A percentile compares a stretch with the other conserved stretches of the same genome.
Conservation (phyloP, 169 alveolate genomes). For the Plasmodium gonderi region DNA sequence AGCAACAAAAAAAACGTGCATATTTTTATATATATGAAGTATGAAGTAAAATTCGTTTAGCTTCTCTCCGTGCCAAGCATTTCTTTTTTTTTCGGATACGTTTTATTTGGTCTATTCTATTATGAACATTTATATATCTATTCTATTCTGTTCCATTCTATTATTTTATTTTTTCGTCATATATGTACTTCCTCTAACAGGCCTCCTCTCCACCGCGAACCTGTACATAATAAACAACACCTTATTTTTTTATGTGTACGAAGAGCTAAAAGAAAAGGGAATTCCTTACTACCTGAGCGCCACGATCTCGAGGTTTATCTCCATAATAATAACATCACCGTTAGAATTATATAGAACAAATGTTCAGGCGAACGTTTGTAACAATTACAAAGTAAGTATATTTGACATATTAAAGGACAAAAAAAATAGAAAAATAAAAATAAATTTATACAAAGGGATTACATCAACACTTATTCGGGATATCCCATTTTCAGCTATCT, state of each 20-base stretch:
- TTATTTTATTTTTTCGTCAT: not conserved
- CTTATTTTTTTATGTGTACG: slow-evolving; percentile 66
- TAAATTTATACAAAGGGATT: slow-evolving; percentile 69
- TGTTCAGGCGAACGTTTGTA: slow-evolving; percentile 73
- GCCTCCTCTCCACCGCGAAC: slow-evolving; percentile 51
- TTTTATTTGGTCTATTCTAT: no score
- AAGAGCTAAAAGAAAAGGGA: slow-evolving; percentile 64
- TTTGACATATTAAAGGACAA: slow-evolving; percentile 51
- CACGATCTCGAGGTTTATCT: slow-evolving; percentile 50
- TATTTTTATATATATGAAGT: not conserved
- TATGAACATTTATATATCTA: not conserved
- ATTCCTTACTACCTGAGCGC: slow-evolving; percentile 68
- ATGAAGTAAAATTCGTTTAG: no score
- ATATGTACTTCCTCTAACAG: not conserved
- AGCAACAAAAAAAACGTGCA: not conserved
- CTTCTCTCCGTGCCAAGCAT: no score
- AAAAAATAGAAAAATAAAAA: slow-evolving; percentile 60
- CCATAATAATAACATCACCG: slow-evolving; percentile 69
- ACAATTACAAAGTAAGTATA: slow-evolving; percentile 43
- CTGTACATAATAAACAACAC: slow-evolving; percentile 65
- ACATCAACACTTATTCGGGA: slow-evolving; percentile 78
- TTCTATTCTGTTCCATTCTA: not conserved
- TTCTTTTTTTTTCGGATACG: no score
- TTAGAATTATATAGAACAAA: slow-evolving; percentile 68
- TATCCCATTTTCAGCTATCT: slow-evolving; percentile 76